Evolutionary conservation across 768 basidiomycete genomes (phyloP), one percentile per base, ranked within the genome.

Genomic region (Suillus ampliporus): DNA sequence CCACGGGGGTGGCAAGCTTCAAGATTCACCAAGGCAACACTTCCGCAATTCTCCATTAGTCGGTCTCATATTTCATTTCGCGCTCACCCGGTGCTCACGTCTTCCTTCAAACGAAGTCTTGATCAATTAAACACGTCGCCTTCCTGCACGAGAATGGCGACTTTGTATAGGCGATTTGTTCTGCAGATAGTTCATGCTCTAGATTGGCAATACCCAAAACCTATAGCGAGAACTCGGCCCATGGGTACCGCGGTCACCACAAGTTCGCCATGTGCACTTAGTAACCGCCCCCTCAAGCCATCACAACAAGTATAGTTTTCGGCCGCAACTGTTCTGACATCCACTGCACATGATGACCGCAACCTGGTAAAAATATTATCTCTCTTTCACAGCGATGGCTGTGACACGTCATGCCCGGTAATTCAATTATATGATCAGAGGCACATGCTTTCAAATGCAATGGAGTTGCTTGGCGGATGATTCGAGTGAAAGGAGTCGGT

Each of bases 41-140:
- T 50, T 66, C 66, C 19, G 65, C 67, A 48, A 81, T 57, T n/a
- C 28, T 69, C 62, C 79, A 85, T 83, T 23, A 84, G 60, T 19
- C 76, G 71, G 35, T 85, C 79, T 86, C 88, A 92, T 51, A 75
- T 74, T 48, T 64, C 67, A 68, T 90, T 8, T 15, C 57, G 23
- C 6, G 23, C 46, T 26, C 23, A 47, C 46, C 14, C 14, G 8
- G 3, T 14, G 6, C 46, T 47, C 23, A 47, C 46, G 23, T 15
- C 23, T 26, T 15, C 46, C 13, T 23, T 6, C 46, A 47, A 23
- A 23, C 21, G n/a, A 44, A 21, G 44, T n/a, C 11, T 46, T 21
- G 46, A 47, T 47, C 46, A 47, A 31, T 31, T 6, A 31, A 31
- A 31, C 21, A 23, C 23, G 15, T 47, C 3, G 23, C 46, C 46